Evolutionary conservation across 2,329 filamentous ascomycete species (phyloP), one percentile per base, ranked within the genome.

Genomic region (Alternaria sp.): DNA sequence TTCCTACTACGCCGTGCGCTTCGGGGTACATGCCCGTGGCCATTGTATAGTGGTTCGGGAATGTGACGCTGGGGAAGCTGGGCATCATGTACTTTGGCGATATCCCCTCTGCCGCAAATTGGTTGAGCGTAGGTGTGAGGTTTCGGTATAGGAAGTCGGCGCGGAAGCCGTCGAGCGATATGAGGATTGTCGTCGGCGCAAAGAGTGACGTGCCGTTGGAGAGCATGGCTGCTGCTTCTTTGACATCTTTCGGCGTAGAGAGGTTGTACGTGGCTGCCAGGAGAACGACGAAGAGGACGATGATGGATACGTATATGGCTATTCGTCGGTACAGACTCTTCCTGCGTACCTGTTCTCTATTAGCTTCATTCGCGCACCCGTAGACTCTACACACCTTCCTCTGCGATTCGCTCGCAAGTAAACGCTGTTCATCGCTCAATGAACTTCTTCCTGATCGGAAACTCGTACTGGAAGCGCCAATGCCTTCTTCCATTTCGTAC

Each of bases 31-130:
- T 82, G 0, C 96, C 96, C 0, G 96, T 98, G 0, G 93, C 93
- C 41, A 98, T 84, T 0, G 95, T 97, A 79, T 95, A 97, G 79
- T 98, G 96, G 72, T 98, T 83, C 4, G 96, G 96, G 73, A 99
- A 99, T 0, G 96, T 99, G 49, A 99, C 93, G 21, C 93, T 97
- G 0, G 96, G 96, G 70, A 99, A 99, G 43, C 93, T 96, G 0
- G 96, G 96, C 7, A 89, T 86, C 94, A 99, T 97, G 81, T 95
- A 97, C 68, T 89, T 87, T 3, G 96, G 95, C 6, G 94, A 97
- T 11, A 98, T 89, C 28, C 96, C 96, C 68, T 93, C 89, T 64
- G 88, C 87, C 65, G 97, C 85, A 68, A 99, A 91, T 3, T 89
- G 86, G 70, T 89, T 92, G 9, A 99, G 84, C 2, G 90, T 89